Base-by-base conservation (phyloP, 1,284 basidiomycete genomes). In the Ustanciosporium gigantosporum region DNA sequence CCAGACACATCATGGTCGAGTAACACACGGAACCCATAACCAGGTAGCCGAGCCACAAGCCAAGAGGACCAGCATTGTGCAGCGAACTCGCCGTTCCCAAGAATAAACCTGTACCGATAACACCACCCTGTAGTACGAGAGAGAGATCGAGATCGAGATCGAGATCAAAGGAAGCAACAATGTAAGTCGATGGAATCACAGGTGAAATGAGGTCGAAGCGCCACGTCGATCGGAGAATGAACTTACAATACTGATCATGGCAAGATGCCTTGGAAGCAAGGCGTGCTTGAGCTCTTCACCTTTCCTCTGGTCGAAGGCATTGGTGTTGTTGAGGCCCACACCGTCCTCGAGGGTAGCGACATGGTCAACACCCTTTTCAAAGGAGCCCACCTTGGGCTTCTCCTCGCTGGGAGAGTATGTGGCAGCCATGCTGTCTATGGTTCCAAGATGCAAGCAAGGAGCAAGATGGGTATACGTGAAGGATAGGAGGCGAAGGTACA, bases 21-120 rank as follows among this genome's bases (percentile, higher is more conserved):
- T 53, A 67, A 38, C 67, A 70, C 27, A 68, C 56, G 36, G 48
- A 50, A 47, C 71, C 65, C 68, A 79, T 76, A 41, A 76, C 50
- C 17, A 76, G 52, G 49, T 79, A 79, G 9, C 75, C 78, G 13
- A 80, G 46, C 46, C 56, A 65, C 20, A 59, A 51, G 60, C 81
- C 81, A 13, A 78, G 66, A 2, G 81, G 81, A 14, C 81, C 81
- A 48, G 79, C 81, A 22, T 79, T 67, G 25, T 77, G 72, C 15
- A 83, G 75, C 7, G 80, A 79, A 46, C 82, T 79, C 21, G 89
- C 89, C 9, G 87, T 87, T 59, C 88, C 88, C 29, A 91, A 81
- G 82, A 91, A 91, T 24, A 76, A 64, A 55, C 73, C 73, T 31
- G 73, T 76, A 31, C 69, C 68, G 35, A 58, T 62, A 17, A 62